Base-by-base conservation (phyloP, 805 yeast genomes). In the Ascoidea rubescens region DNA sequence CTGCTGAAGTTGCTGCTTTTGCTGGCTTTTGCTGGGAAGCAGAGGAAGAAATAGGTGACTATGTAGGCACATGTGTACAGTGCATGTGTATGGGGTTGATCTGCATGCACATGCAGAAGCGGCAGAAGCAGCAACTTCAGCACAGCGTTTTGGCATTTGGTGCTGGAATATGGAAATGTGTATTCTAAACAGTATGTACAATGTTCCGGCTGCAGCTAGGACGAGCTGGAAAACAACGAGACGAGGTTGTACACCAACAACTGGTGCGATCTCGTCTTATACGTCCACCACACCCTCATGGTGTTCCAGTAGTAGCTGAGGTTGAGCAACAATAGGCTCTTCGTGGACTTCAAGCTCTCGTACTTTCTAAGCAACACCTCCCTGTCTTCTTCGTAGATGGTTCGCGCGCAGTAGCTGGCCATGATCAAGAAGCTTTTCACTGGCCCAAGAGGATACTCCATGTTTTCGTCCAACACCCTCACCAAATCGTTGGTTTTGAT, bases 401-500 rank as follows among this genome's bases (percentile, higher is more conserved):
- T 79, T 30, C 70, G 68, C 0, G 97, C 90, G 69, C 98, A 93
- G 64, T 93, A 91, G 37, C 79, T 78, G 1, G 96, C 93, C 84
- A 93, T 75, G 47, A 93, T 87, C 57, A 90, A 68, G 58, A 93
- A 91, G 0, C 96, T 85, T 50, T 96, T 72, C 61, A 87, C 91
- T 5, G 86, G 83, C 0, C 98, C 97, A 48, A 90, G 67, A 0
- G 96, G 95, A 55, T 82, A 80, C 48, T 84, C 77, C 52, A 91
- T 72, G 52, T 77, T 72, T 61, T 91, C 98, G 65, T 93, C 99
- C 49, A 93, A 71, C 59, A 82, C 84, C 60, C 99, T 74, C 0
- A 96, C 88, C 50, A 93, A 72, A 68, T 93, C 99, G 64, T 93
- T 93, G 0, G 99, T 95, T 63, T 93, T 93, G 61, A 93, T 70